Conservation (phyloP, 768 basidiomycete species). For the Tricholoma bakamatsutake region DNA sequence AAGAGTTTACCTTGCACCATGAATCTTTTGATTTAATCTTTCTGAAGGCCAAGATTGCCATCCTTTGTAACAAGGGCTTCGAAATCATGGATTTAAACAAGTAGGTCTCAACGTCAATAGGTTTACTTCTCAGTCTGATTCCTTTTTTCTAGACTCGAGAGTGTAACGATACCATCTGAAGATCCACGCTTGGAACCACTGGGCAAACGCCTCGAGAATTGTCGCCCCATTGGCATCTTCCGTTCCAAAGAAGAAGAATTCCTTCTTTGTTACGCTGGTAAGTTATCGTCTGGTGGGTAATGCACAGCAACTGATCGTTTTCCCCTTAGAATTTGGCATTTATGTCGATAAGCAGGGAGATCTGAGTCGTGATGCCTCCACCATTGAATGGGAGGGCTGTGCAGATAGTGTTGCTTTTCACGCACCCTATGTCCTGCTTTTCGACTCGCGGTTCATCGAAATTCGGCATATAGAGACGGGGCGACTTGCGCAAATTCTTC, state of each 20-base stretch:
- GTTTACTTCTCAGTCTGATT: neutral
- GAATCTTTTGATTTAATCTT: slow-evolving; percentile 88
- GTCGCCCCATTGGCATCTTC: slow-evolving; percentile 87
- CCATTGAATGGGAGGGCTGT: slow-evolving; percentile 93
- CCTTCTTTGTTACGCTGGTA: slow-evolving; percentile 84
- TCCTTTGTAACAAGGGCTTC: slow-evolving; percentile 90
- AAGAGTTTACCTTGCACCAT: slow-evolving; percentile 82
- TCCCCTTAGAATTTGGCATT: slow-evolving; percentile 74
- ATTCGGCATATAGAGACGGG: slow-evolving; percentile 80
- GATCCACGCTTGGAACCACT: slow-evolving; percentile 56
- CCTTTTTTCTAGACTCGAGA: slow-evolving; percentile 52
- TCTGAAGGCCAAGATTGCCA: slow-evolving; percentile 85
- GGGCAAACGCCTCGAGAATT: slow-evolving; percentile 75
- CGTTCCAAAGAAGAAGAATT: slow-evolving; percentile 83
- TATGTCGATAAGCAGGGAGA: slow-evolving; percentile 92
- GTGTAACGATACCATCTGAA: slow-evolving; percentile 73
- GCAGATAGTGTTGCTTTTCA: slow-evolving; percentile 88
- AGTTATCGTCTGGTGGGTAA: slow-evolving; percentile 11
- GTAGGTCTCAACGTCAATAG: slow-evolving; percentile 42
- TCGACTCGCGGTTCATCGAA: slow-evolving; percentile 88
- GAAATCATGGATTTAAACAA: slow-evolving; percentile 96
- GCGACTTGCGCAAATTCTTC: slow-evolving; percentile 75
- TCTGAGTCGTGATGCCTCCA: slow-evolving; percentile 61
- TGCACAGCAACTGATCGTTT: neutral
- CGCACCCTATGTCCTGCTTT: slow-evolving; percentile 81